Conservation (phyloP, 805 yeast genomes). For the Cyberlindnera xishuangbannaensis region DNA sequence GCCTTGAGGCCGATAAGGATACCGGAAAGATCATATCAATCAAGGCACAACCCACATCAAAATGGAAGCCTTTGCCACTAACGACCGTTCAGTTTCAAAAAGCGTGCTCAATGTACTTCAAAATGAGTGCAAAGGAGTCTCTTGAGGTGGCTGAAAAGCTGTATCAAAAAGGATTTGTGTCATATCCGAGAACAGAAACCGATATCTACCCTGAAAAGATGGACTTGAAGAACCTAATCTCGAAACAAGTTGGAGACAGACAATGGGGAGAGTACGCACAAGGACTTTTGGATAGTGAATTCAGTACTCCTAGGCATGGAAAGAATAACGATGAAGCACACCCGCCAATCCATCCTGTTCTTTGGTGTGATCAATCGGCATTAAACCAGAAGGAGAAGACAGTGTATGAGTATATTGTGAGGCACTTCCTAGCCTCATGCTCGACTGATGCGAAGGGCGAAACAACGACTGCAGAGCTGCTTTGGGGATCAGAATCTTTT, state of each 20-base stretch:
- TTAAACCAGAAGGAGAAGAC: constrained; percentile 45
- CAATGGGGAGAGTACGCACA: constrained; percentile 74
- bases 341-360: constrained; percentile 95
- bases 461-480: constrained; percentile 51
- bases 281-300: constrained; percentile 36
- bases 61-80: constrained; percentile 81
- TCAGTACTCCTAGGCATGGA: constrained; percentile 71
- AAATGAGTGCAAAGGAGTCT: constrained; percentile 74
- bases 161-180: constrained; percentile 79
- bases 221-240: constrained; percentile 59
- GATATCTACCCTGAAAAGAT: constrained; percentile 74
- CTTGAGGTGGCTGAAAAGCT: constrained; percentile 76
- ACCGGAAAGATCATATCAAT: constrained; percentile 47
- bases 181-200: constrained; percentile 98
- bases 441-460: constrained; percentile 85
- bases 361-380: constrained; percentile 31
- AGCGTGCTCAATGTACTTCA: constrained; percentile 69
- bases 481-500: constrained; percentile 79
- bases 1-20: constrained; percentile 39
- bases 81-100: constrained; percentile 94
- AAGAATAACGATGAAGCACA: constrained; percentile 90
- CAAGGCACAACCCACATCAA: constrained; percentile 58
- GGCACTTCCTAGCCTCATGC: constrained; percentile 88
- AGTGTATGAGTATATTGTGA: constrained; percentile 80
- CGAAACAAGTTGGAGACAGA: constrained; percentile 48